These are phyloP conservation scores for Suillus subluteus DNA, from an alignment of 768 basidiomycete genomes.

Conservation along the genomic window DNA sequence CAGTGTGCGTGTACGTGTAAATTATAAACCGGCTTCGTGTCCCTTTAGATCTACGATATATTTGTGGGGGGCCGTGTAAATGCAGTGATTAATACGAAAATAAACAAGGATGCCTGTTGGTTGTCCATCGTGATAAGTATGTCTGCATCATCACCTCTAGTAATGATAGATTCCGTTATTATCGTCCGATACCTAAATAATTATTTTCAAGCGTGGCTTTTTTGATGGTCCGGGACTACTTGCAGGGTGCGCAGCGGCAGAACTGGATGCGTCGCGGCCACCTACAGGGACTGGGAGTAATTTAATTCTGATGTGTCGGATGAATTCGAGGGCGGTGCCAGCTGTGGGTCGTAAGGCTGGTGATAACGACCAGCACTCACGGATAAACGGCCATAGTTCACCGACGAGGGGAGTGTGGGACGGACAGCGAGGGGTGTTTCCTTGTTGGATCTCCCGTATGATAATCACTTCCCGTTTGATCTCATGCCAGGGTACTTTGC, in stretches of 20 bases:
- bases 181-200: neutral
- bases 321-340: neutral
- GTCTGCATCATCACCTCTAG: neutral
- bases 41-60: slow-evolving; percentile 4
- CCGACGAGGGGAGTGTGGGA: neutral
- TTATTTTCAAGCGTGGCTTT: slow-evolving; percentile 1
- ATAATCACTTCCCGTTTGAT: neutral
- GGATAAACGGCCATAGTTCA: slow-evolving; percentile 3
- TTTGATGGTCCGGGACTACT: neutral
- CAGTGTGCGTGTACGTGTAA: neutral
- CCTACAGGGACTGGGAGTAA: neutral
- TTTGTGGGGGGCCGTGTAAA: neutral
- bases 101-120: neutral
- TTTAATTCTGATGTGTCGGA: neutral
- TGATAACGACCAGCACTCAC: slow-evolving; percentile 4
- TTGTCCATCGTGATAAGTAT: neutral
- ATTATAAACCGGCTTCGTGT: neutral
- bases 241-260: neutral
- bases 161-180: neutral
- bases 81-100: neutral
- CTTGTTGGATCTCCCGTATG: neutral
- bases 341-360: slow-evolving; percentile 7
- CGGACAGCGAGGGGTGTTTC: neutral
- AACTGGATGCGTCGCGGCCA: neutral
- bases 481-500: slow-evolving; percentile 15